Conservation (phyloP, 2,329 filamentous ascomycete species). For the Verticillium tricorpus region DNA sequence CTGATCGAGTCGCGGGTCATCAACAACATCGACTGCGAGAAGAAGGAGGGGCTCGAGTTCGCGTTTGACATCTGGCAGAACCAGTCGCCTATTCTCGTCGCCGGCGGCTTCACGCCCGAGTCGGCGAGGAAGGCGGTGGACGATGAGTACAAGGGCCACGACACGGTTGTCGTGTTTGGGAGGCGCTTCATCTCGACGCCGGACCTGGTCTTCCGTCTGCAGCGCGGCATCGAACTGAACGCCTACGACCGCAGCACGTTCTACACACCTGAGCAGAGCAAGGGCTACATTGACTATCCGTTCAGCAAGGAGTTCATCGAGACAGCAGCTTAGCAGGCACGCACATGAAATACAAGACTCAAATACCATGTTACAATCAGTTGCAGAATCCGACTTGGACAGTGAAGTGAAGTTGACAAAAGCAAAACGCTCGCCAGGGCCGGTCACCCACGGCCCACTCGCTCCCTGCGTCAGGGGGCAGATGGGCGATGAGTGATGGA, state of each 20-base stretch:
- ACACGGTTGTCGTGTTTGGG: conserved; percentile 28
- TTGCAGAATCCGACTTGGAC: too few species aligned
- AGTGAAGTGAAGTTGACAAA: too few species aligned
- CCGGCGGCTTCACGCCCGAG: conserved; percentile 24
- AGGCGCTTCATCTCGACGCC: conserved; percentile 26
- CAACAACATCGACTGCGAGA: conserved; percentile 28
- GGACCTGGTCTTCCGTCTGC: conserved; percentile 21
- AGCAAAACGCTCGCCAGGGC: too few species aligned
- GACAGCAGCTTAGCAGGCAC: too few species aligned
- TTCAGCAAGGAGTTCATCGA: conserved; percentile 14
- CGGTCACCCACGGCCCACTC: too few species aligned
- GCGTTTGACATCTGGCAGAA: conserved; percentile 27
- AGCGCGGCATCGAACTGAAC: conserved; percentile 19
- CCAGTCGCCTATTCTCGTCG: conserved; percentile 21
- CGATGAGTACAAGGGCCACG: conserved; percentile 19
- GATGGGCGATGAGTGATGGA: too few species aligned
- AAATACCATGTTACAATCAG: too few species aligned
- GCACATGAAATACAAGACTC: too few species aligned
- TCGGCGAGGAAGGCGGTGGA: conserved; percentile 23
- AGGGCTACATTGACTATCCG: conserved; percentile 24
- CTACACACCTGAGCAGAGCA: conserved; percentile 12
- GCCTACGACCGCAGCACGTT: conserved; percentile 21
- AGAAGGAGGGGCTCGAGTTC: conserved; percentile 25
- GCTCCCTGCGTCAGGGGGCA: too few species aligned
- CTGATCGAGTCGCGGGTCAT: conserved; percentile 50